These are phyloP conservation scores for Kwoniella dendrophila DNA, from an alignment of 768 basidiomycete species.

Conservation along the genomic window DNA sequence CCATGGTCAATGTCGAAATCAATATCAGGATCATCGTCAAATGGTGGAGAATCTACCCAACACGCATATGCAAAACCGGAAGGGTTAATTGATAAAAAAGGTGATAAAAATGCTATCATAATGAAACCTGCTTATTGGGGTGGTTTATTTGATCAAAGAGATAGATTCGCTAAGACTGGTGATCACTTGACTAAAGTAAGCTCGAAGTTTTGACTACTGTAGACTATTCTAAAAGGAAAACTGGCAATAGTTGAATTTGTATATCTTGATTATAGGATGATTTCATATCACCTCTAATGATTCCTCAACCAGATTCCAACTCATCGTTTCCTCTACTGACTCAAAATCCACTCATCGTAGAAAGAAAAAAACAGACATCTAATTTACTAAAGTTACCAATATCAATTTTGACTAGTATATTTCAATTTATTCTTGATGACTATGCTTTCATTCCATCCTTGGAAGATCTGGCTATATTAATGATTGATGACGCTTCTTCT, in stretches of 20 bases:
- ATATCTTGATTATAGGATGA: conserved; percentile 2
- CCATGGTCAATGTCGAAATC: conserved; percentile 10
- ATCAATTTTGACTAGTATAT: not conserved
- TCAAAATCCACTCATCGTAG: not conserved
- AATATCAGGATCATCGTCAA: not conserved
- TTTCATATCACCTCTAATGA: not conserved
- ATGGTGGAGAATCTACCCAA: too few species aligned
- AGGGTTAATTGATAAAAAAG: not conserved
- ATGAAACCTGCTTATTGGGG: conserved; percentile 24
- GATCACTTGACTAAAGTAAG: conserved; percentile 22
- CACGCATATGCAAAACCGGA: too few species aligned
- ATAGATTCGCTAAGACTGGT: conserved; percentile 8
- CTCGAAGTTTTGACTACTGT: not conserved
- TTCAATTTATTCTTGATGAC: too few species aligned
- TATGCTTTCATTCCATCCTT: too few species aligned
- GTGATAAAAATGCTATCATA: not conserved
- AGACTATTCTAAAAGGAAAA: not conserved
- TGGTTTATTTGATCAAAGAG: conserved; percentile 18
- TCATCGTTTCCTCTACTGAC: not conserved
- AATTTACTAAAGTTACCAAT: not conserved
- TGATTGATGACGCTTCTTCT: too few species aligned
- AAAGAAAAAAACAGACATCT: not conserved
- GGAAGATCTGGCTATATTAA: too few species aligned
- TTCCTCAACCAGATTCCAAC: not conserved
- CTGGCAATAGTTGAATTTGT: not conserved